These are phyloP conservation scores for Trichophyton simii DNA, from an alignment of 2,329 filamentous ascomycete species.

Conservation along the genomic window DNA sequence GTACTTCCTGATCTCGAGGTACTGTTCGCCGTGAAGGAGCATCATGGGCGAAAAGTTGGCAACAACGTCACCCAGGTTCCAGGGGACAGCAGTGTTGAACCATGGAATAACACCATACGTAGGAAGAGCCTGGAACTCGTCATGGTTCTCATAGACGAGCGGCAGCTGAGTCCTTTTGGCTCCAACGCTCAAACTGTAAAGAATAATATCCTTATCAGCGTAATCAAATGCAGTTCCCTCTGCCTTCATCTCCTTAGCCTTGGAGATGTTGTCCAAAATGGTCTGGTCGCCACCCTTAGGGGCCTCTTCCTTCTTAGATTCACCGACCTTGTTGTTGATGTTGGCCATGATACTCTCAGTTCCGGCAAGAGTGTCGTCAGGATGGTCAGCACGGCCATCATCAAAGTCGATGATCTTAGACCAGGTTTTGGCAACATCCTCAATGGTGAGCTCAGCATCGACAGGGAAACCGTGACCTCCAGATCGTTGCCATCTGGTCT, in stretches of 20 bases:
- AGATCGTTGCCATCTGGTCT: constrained; percentile 87
- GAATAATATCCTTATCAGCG: constrained; percentile 74
- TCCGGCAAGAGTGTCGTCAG: constrained; percentile 63
- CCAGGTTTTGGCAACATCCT: constrained; percentile 67
- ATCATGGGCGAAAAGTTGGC: constrained; percentile 98
- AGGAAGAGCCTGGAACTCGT: constrained; percentile 85
- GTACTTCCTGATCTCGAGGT: constrained; percentile 84
- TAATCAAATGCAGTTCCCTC: constrained; percentile 69
- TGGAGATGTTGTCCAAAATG: constrained; percentile 61
- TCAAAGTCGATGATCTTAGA: constrained; percentile 75
- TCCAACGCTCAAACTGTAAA: constrained; percentile 91
- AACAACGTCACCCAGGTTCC: constrained; percentile 67
- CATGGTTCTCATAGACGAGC: constrained; percentile 78
- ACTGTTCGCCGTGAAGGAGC: constrained; percentile 97
- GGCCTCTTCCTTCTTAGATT: constrained; percentile 36
- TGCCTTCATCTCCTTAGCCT: constrained; percentile 58
- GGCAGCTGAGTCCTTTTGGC: constrained; percentile 80
- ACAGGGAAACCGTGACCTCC: constrained; percentile 86
- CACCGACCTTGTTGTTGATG: constrained; percentile 57
- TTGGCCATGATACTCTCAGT: constrained; percentile 72
- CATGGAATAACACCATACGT: constrained; percentile 96
- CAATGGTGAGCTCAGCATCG: constrained; percentile 69
- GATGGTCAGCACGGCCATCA: constrained; percentile 74
- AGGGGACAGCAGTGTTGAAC: constrained; percentile 72
- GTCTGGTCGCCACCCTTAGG: constrained; percentile 42